A percentile compares a stretch with the other conserved stretches of the same genome.
phyloP scores from a whole-genome alignment of 2,329 filamentous ascomycete genomes.

The Beauveria medogensis region DNA sequence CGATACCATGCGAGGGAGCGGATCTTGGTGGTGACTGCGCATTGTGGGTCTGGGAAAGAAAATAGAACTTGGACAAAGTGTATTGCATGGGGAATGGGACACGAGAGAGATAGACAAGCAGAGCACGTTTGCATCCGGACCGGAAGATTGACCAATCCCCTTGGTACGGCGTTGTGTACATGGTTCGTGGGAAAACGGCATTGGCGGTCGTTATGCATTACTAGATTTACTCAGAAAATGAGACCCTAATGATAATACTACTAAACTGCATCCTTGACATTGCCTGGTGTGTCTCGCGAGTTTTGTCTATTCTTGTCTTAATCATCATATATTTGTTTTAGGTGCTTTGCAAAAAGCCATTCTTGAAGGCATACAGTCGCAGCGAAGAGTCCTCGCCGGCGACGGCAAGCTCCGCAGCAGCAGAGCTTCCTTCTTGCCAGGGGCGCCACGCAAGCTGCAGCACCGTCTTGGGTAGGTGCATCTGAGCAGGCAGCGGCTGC shows the following conservation, averaged over 20 bases:
- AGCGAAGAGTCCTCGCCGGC: constrained; percentile 55
- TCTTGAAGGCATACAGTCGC: constrained; percentile 43
- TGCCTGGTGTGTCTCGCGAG: no score
- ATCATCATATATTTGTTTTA: not conserved
- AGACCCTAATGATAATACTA: constrained; percentile 10
- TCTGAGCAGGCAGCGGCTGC: constrained; percentile 25
- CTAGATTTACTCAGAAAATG: not conserved
- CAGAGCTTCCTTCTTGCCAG: constrained; percentile 17
- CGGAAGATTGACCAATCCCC: not conserved
- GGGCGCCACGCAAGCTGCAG: constrained; percentile 65
- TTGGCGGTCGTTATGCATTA: not conserved
- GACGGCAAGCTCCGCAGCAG: constrained; percentile 37
- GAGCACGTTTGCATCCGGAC: not conserved
- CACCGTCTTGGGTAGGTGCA: constrained; percentile 56
- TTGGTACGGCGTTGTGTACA: not conserved
- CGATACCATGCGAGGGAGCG: no score
- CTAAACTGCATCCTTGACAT: not conserved
- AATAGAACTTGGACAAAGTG: no score
- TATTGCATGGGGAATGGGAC: not conserved
- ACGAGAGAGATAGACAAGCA: not conserved
- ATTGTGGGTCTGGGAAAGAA: no score
- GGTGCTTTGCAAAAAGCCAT: constrained; percentile 17
- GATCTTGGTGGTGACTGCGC: no score
- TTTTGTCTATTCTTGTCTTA: not conserved
- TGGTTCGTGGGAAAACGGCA: not conserved